Conservation (phyloP, 805 yeast species). For the Yarrowia yakushimensis region DNA sequence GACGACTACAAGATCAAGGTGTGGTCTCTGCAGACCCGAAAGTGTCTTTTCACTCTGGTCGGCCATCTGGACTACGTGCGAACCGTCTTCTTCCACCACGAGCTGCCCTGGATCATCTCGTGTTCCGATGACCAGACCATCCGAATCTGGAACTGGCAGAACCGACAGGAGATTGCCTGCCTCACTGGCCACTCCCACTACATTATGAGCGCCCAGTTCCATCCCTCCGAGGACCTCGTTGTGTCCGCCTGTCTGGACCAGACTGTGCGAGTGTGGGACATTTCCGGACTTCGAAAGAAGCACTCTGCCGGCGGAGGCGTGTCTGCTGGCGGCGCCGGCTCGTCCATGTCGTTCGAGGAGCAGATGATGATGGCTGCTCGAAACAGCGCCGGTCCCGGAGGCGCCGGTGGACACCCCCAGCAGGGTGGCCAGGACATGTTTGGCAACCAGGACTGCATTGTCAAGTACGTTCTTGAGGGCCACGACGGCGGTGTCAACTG, state of each 20-base stretch:
- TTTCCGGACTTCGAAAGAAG: constrained; percentile 87
- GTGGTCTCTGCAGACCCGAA: constrained; percentile 90
- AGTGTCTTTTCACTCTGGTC: constrained; percentile 82
- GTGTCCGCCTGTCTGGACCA: constrained; percentile 96
- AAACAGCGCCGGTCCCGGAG: constrained; percentile 43
- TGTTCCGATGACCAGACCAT: constrained; percentile 98
- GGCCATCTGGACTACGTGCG: constrained; percentile 97
- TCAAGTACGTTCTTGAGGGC: constrained; percentile 93
- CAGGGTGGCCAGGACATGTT: constrained; percentile 76
- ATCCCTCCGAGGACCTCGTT: constrained; percentile 88
- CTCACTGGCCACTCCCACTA: constrained; percentile 97
- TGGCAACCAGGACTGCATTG: constrained; percentile 90
- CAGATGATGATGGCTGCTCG: constrained; percentile 42
- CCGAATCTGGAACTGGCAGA: constrained; percentile 99
- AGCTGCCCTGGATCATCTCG: constrained; percentile 95
- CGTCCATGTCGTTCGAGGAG: constrained; percentile 40
- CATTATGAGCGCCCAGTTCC: constrained; percentile 97
- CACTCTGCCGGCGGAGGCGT: constrained; percentile 62
- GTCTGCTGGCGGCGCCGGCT: constrained; percentile 13
- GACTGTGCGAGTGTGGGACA: constrained; percentile 99
- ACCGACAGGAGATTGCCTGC: constrained; percentile 94
- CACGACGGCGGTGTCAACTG: constrained; percentile 98
- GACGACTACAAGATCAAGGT: constrained; percentile 94
- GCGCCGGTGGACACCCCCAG: constrained; percentile 8
- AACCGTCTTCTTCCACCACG: constrained; percentile 86